Evolutionary conservation across 2,329 filamentous ascomycete species (phyloP).

Genomic region (Cercospora janseana): DNA sequence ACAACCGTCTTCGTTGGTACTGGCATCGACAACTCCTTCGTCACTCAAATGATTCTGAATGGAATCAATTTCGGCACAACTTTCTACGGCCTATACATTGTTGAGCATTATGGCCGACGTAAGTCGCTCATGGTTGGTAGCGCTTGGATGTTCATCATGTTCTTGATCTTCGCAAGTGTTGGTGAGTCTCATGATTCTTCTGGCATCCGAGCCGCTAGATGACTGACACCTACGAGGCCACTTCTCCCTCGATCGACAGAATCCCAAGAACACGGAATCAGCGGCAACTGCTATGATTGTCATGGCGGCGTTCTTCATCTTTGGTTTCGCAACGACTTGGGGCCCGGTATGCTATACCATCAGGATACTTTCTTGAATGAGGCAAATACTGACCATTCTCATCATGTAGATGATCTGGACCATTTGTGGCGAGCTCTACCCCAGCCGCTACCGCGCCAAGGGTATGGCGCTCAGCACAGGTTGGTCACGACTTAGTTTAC

Average conservation of each 20-base stretch:
- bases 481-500: neutral
- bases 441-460: conserved; percentile 51
- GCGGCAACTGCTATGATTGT: conserved; percentile 63
- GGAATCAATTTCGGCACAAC: conserved; percentile 48
- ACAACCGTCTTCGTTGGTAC: conserved; percentile 44
- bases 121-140: conserved; percentile 47
- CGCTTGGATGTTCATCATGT: conserved; percentile 50
- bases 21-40: conserved; percentile 43
- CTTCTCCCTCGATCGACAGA: conserved; percentile 41
- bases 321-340: conserved; percentile 61
- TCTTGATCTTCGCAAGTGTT: conserved; percentile 52
- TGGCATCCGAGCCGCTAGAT: conserved; percentile 23
- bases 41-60: conserved; percentile 46
- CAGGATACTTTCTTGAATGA: neutral
- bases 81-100: conserved; percentile 46
- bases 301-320: conserved; percentile 67
- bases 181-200: neutral
- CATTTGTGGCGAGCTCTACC: conserved; percentile 46
- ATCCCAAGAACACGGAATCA: conserved; percentile 37
- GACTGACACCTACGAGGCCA: conserved; percentile 36
- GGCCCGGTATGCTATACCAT: neutral
- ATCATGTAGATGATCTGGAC: conserved; percentile 60
- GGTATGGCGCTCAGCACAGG: conserved; percentile 55
- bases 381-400: neutral
- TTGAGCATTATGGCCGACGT: conserved; percentile 49